Base-by-base conservation (phyloP, 192 early-diverging fungal genomes). In the Dispira parvispora region DNA sequence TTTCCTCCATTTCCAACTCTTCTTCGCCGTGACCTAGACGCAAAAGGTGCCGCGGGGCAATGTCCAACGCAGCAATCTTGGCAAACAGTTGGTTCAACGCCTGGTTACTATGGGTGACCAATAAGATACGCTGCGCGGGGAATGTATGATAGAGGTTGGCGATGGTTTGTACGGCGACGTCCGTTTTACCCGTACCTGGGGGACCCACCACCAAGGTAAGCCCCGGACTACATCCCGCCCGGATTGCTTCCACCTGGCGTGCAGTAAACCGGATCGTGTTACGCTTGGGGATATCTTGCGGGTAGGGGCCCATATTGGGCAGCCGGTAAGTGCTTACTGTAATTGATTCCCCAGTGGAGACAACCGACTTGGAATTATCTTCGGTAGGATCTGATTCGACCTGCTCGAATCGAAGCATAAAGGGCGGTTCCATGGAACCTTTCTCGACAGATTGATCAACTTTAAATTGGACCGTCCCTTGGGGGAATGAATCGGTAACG, bases 31-130 rank as follows among this genome's bases (percentile, higher is more conserved):
- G 95, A 46, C 97, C 95, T 45, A 99, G 76, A 20, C 95, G 86
- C 32, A 99, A 73, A 57, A 99, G 71, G 70, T 99, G 95, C 10
- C 95, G 80, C 25, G 88, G 82, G 69, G 96, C 91, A 27, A 99
- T 94, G 69, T 96, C 90, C 61, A 90, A 69, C 5, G 76, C 83
- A 42, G 88, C 82, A 61, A 99, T 95, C 66, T 97, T 97, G 69
- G 90, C 93, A 67, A 99, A 98, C 45, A 99, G 79, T 62, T 98
- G 95, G 74, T 97, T 97, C 45, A 99, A 76, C n/a, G 95, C 95
- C 71, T 96, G 94, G 71, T 98, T 98, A 46, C 90, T 94, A 67
- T 96, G 92, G 3, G 97, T 95, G 13, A 99, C 77, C 5, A 99
- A 71, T 23, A 99, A 80, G 16, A 86, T 97, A 52, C 90, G 94